These are phyloP conservation scores for Lasiodiplodia theobromae DNA, from an alignment of 2,329 filamentous ascomycete species.

Conservation along the genomic window DNA sequence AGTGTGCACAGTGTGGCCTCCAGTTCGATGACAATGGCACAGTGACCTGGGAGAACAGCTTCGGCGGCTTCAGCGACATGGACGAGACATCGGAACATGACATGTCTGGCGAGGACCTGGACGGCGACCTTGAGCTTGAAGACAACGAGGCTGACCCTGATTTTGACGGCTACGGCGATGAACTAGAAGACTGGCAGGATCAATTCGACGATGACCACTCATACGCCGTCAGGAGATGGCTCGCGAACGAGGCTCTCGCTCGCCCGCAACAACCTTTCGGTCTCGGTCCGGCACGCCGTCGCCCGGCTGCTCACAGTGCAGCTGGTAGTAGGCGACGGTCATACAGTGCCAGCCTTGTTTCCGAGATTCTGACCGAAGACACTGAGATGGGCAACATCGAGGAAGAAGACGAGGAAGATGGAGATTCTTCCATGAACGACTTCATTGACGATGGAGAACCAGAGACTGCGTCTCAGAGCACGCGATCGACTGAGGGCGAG, in stretches of 20 bases:
- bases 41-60: conserved; percentile 41
- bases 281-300: conserved; percentile 38
- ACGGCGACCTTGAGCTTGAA: conserved; percentile 51
- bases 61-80: conserved; percentile 54
- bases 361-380: conserved; percentile 48
- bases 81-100: conserved; percentile 49
- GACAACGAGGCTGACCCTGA: conserved; percentile 39
- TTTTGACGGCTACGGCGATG: conserved; percentile 40
- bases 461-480: conserved; percentile 37
- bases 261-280: conserved; percentile 39
- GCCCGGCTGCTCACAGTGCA: conserved; percentile 50
- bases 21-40: conserved; percentile 58
- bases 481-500: conserved; percentile 42
- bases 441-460: conserved; percentile 47
- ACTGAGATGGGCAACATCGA: conserved; percentile 50
- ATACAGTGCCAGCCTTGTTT: conserved; percentile 50
- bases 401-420: conserved; percentile 49
- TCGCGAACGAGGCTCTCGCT: conserved; percentile 43
- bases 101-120: conserved; percentile 32
- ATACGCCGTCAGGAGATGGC: conserved; percentile 32
- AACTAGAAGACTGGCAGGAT: conserved; percentile 42
- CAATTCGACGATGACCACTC: conserved; percentile 39
- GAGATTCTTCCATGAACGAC: conserved; percentile 52
- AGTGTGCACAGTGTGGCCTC: conserved; percentile 61
- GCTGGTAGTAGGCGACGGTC: conserved; percentile 48